Evolutionary conservation across 192 early-diverging fungal species (phyloP), one percentile per base, ranked within the genome.

Genomic region (Jimgerdemannia lactiflua): DNA sequence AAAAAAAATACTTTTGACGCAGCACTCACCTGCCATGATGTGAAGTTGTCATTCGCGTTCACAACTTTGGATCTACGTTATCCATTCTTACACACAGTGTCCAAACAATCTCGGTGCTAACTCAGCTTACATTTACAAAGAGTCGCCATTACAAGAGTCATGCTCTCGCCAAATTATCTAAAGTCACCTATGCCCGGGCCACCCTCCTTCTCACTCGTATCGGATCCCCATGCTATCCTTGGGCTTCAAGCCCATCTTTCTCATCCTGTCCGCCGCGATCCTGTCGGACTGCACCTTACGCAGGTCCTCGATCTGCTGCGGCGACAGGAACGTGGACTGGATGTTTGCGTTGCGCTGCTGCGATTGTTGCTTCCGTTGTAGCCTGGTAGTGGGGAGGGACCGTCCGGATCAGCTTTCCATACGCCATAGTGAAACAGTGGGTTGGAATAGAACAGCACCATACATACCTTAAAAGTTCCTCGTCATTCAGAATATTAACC

Each of bases 401-500:
- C 49, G 14, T 10, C 14, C 19, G 39, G 9, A 65, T 18, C 29
- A 29, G 41, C 2, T 54, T 20, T 20, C 43, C 29, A 29, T 29
- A 1, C 29, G 29, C 29, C 29, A 29, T 29, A 29, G 29, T 29
- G 29, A 29, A 29, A 29, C 29, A 29, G 29, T 29, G 29, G 29
- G 29, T 29, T 29, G 29, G 29, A 29, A 29, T 29, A 29, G 29
- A 29, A 29, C 29, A 29, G 29, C 49, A 59, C 14, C 49, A 10
- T 18, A 20, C 70, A 59, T 85, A 84, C 80, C 82, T 70, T 42
- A 86, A 64, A 39, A 77, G 69, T 42, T 88, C 85, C 72, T 88
- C 86, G 43, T 89, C 88, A n/a, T 86, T 85, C 74, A 74, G 70
- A 43, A 88, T 69, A 67, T 89, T 72, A 41, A 88, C 77, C 4